Evolutionary conservation across 441 rosid genomes (phyloP).

Genomic region (Raphanus hybrid): DNA sequence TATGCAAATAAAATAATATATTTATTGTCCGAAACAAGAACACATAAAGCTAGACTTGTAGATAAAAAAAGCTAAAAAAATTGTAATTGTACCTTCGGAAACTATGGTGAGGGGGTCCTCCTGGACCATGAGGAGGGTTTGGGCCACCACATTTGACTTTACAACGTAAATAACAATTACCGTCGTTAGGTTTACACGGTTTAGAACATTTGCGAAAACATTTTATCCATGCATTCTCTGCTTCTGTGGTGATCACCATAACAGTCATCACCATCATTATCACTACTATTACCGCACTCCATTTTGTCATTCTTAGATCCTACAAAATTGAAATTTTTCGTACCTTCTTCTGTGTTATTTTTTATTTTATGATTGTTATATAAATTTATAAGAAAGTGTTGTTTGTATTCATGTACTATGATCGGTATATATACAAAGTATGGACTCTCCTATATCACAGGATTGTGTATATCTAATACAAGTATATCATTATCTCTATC

Average conservation of each 20-base stretch:
- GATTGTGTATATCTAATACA: no score
- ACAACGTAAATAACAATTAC: slow-evolving; percentile 23
- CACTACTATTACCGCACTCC: slow-evolving; percentile 12
- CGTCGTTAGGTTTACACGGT: not conserved
- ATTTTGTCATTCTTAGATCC: slow-evolving; percentile 13
- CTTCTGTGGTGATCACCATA: not conserved
- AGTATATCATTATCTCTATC: no score
- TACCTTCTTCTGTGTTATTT: not conserved
- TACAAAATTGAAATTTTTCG: not conserved
- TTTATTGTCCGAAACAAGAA: not conserved
- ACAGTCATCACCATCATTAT: slow-evolving; percentile 13
- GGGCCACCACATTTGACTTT: slow-evolving; percentile 34
- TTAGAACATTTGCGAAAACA: slow-evolving; percentile 13
- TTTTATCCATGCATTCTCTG: not conserved
- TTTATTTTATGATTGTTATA: not conserved
- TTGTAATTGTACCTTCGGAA: not conserved
- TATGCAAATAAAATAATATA: not conserved
- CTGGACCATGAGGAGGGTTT: slow-evolving; percentile 28
- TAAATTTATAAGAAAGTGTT: not conserved
- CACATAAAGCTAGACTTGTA: not conserved
- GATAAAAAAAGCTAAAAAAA: not conserved
- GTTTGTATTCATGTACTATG: no score
- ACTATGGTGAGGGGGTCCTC: slow-evolving; percentile 5
- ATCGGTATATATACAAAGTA: no score
- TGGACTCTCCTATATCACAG: no score